Evolutionary conservation across 2,329 filamentous ascomycete species (phyloP).

Genomic region (Ceratocystiopsis sp.): DNA sequence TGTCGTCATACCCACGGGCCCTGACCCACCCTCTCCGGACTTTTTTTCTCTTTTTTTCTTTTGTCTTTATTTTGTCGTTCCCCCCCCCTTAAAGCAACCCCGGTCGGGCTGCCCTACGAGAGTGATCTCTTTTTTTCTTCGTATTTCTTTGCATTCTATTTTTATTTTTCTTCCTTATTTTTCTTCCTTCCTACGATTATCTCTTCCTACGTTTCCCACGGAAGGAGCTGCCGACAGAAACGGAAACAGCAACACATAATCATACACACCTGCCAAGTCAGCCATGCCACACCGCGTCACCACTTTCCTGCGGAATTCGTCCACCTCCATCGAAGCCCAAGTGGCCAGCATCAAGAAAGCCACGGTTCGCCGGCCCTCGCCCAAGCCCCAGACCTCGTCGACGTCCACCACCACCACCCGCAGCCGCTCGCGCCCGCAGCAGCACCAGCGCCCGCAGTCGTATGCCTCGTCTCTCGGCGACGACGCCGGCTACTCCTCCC

Average conservation of each 20-base stretch:
- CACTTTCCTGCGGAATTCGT: constrained; percentile 39
- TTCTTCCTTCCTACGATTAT: not conserved
- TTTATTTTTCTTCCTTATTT: not conserved
- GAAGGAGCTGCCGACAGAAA: too few species aligned
- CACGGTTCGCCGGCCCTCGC: constrained; percentile 17
- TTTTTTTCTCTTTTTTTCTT: not conserved
- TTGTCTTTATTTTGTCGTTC: not conserved
- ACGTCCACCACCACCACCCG: constrained; percentile 11
- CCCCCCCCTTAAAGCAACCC: not conserved
- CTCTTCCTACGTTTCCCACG: not conserved
- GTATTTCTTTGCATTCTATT: too few species aligned
- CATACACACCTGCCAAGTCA: too few species aligned
- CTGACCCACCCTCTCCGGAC: not conserved
- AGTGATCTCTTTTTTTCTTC: not conserved
- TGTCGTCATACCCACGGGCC: not conserved
- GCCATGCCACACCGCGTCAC: constrained; percentile 40
- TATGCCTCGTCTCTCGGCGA: constrained; percentile 21
- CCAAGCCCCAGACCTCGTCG: constrained; percentile 3
- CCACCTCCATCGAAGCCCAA: constrained; percentile 25
- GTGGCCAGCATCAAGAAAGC: constrained; percentile 32
- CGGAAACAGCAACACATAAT: not conserved
- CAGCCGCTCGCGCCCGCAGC: constrained; percentile 15
- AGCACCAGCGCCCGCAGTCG: constrained; percentile 16
- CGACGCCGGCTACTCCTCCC: constrained; percentile 10
- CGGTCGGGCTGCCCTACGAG: not conserved